Conservation (phyloP, 257 asterid species). For the Plectranthus barbatus region DNA sequence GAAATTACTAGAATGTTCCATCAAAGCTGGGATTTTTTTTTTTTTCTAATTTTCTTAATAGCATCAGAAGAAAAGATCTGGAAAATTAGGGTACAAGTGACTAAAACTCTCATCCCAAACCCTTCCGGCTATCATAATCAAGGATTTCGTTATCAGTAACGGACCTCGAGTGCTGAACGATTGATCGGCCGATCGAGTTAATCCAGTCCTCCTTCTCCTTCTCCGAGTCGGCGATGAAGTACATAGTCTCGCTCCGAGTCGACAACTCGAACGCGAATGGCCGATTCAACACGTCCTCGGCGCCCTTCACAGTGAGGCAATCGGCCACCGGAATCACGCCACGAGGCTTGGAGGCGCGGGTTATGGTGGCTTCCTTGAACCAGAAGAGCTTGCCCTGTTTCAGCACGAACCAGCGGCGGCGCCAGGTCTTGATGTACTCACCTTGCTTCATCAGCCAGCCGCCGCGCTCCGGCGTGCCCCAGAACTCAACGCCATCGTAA, state of each 20-base stretch:
- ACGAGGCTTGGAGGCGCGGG: constrained; percentile 62
- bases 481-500: not conserved
- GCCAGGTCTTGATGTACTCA: constrained; percentile 94
- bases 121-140: constrained; percentile 51
- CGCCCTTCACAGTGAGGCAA: constrained; percentile 89
- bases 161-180: constrained; percentile 73
- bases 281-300: constrained; percentile 80
- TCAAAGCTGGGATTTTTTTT: too few species aligned
- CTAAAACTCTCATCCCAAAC: not conserved
- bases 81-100: not conserved
- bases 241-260: constrained; percentile 73
- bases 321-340: constrained; percentile 68
- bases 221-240: constrained; percentile 82
- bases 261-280: constrained; percentile 82
- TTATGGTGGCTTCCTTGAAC: constrained; percentile 75
- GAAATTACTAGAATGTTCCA: too few species aligned
- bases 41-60: too few species aligned
- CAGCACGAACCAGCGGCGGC: constrained; percentile 93
- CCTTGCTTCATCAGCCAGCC: constrained; percentile 94
- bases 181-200: constrained; percentile 78
- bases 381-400: constrained; percentile 92
- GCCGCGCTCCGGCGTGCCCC: constrained; percentile 75
- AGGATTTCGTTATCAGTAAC: constrained; percentile 73
- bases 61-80: too few species aligned
- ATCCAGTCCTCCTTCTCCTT: constrained; percentile 96